Percentiles rank a stretch among this genome's conserved stretches.
These are phyloP conservation scores for Fraxinus albicans DNA, from an alignment of 305 asterid genomes.

Conservation along the genomic window DNA sequence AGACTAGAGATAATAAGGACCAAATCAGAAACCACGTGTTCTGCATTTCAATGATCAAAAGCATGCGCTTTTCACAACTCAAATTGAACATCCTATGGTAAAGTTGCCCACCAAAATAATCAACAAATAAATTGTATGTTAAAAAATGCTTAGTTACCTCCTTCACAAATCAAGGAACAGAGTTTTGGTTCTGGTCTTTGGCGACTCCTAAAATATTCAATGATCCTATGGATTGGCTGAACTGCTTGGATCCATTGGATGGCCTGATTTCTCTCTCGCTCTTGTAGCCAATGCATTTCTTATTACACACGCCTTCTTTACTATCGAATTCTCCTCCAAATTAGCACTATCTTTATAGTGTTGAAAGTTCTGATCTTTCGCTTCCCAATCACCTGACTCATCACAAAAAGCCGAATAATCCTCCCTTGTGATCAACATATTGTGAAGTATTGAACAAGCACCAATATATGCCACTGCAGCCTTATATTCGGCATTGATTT, in stretches of 20 bases:
- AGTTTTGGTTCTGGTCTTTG: not conserved
- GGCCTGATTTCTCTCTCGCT: constrained; percentile 26
- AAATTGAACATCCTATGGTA: constrained; percentile 9
- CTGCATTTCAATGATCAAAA: constrained; percentile 8
- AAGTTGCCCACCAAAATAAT: not conserved
- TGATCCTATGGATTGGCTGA: not conserved
- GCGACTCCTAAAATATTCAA: not conserved
- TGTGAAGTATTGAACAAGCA: constrained; percentile 78
- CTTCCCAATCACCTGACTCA: constrained; percentile 34
- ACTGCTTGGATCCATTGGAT: not conserved
- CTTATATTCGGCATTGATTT: constrained; percentile 48
- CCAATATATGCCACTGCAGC: constrained; percentile 68
- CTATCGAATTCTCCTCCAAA: constrained; percentile 26
- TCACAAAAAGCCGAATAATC: constrained; percentile 65
- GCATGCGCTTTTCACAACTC: not conserved
- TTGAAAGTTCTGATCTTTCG: constrained; percentile 17
- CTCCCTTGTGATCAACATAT: constrained; percentile 76
- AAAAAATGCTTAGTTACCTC: constrained; percentile 17
- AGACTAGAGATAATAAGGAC: not conserved
- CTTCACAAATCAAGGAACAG: constrained; percentile 3
- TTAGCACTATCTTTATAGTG: not conserved
- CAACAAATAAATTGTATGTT: constrained; percentile 18
- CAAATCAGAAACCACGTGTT: not conserved
- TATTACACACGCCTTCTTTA: constrained; percentile 36
- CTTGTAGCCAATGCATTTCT: constrained; percentile 48